Evolutionary conservation across 2,329 filamentous ascomycete genomes (phyloP).

Genomic region (Trichoderma lentiforme): DNA sequence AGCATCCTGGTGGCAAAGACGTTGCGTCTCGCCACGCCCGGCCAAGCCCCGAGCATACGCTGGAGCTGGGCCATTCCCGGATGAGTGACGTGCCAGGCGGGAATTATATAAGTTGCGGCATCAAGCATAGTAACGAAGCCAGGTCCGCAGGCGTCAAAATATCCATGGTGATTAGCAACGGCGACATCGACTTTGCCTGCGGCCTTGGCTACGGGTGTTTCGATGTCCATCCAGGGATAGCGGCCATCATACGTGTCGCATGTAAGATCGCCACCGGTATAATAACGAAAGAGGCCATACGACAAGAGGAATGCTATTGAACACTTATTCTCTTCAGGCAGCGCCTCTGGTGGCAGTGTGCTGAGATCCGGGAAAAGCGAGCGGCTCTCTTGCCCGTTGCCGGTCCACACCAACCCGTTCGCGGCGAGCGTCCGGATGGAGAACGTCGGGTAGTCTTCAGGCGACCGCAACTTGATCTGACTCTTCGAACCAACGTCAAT

Average conservation of each 20-base stretch:
- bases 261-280: background rate
- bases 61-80: background rate
- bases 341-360: background rate
- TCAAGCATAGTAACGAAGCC: background rate
- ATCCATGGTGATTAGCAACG: background rate
- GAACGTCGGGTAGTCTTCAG: background rate
- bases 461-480: background rate
- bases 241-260: background rate
- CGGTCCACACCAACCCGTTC: background rate
- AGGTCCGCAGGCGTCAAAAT: background rate
- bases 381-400: background rate
- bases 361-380: background rate
- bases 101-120: background rate
- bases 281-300: background rate
- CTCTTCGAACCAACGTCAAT: background rate
- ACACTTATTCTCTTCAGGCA: background rate
- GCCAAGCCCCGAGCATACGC: background rate
- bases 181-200: background rate
- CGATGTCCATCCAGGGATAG: background rate
- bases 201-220: background rate
- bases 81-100: background rate
- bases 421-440: background rate
- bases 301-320: background rate
- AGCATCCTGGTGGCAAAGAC: background rate
- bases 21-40: background rate